These are phyloP conservation scores for Castanea crenata DNA, from an alignment of 306 rosid species.

Conservation along the genomic window DNA sequence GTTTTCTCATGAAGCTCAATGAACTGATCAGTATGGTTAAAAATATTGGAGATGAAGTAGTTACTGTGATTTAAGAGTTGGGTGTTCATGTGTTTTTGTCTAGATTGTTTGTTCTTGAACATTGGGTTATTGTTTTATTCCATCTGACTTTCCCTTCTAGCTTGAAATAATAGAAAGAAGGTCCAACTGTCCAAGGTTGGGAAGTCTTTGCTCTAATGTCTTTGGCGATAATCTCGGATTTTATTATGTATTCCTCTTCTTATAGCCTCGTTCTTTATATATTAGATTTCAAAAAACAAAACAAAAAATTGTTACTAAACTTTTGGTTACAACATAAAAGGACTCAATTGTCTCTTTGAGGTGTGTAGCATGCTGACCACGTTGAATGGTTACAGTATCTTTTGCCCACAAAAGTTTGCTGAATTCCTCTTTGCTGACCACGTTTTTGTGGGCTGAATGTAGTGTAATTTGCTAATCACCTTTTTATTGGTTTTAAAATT, in stretches of 20 bases:
- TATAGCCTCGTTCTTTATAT: too few relatives aligned
- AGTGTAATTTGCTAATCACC: too few relatives aligned
- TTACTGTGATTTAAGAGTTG: slow-evolving; percentile 31
- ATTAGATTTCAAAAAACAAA: too few relatives aligned
- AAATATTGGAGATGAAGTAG: slow-evolving; percentile 20
- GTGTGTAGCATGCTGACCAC: too few relatives aligned
- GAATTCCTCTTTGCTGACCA: too few relatives aligned
- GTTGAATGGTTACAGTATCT: too few relatives aligned
- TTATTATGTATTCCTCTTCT: background rate
- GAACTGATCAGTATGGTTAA: slow-evolving; percentile 20
- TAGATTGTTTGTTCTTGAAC: slow-evolving; percentile 13
- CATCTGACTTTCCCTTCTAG: slow-evolving; percentile 16
- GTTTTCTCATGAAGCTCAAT: slow-evolving; percentile 16
- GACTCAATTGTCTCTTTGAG: too few relatives aligned
- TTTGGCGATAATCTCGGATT: slow-evolving; percentile 35
- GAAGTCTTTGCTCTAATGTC: slow-evolving; percentile 29
- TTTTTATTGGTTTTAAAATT: too few relatives aligned
- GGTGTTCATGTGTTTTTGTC: slow-evolving; percentile 14
- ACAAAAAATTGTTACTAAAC: too few relatives aligned
- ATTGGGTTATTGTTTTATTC: slow-evolving; percentile 17
- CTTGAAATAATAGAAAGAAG: slow-evolving; percentile 13
- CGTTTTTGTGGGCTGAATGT: too few relatives aligned
- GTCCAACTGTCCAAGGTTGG: slow-evolving; percentile 7
- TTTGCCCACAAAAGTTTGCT: too few relatives aligned
- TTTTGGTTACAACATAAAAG: too few relatives aligned